A percentile compares a stretch with the other conserved stretches of the same genome.
These are phyloP conservation scores for Clavulina sp. DNA, from an alignment of 768 basidiomycete genomes.

Conservation along the genomic window DNA sequence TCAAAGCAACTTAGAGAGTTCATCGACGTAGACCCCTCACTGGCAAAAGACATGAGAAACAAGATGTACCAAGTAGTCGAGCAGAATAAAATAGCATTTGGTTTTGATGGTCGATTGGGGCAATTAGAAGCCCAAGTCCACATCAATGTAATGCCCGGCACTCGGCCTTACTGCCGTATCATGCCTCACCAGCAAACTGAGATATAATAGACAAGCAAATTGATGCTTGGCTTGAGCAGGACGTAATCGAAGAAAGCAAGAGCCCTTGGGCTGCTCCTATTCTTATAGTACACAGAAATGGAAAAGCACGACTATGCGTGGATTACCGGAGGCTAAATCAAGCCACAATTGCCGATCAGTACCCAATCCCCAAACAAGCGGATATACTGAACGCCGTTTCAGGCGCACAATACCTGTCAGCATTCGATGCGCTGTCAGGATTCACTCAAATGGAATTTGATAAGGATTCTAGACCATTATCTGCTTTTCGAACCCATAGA, in stretches of 20 bases:
- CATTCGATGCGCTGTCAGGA: neutral
- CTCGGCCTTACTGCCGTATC: neutral
- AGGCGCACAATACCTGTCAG: constrained; percentile 15
- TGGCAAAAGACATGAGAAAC: no score
- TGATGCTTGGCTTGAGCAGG: neutral
- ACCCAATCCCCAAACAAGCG: neutral
- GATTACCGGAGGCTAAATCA: no score
- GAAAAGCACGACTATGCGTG: no score
- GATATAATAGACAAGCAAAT: neutral
- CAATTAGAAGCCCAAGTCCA: neutral
- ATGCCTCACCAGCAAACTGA: neutral
- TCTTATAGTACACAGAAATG: neutral
- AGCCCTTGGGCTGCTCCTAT: neutral
- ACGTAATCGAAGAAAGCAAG: neutral
- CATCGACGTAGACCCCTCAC: no score
- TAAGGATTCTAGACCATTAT: constrained; percentile 18
- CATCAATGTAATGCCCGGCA: neutral
- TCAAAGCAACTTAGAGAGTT: no score
- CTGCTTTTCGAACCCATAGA: constrained; percentile 24
- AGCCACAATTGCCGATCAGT: neutral
- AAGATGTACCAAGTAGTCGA: no score
- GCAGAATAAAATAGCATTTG: neutral
- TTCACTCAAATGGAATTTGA: constrained; percentile 15
- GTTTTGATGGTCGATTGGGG: neutral
- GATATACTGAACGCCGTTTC: constrained; percentile 9